Evolutionary conservation across 2,329 filamentous ascomycete genomes (phyloP).

Genomic region (Colletotrichum camelliae): DNA sequence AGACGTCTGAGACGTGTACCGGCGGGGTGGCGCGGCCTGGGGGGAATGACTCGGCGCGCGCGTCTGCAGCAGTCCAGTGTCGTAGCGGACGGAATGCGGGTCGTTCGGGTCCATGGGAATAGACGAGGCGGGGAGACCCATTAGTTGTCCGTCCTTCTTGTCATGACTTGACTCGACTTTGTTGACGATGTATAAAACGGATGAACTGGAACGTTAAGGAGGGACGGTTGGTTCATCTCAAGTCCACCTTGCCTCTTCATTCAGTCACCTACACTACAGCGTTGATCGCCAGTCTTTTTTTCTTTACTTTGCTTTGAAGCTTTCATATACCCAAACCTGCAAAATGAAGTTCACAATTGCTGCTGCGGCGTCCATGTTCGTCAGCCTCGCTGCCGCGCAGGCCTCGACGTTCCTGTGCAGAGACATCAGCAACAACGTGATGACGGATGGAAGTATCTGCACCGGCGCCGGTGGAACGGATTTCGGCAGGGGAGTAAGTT

Average conservation of each 20-base stretch:
- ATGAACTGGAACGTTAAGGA: not conserved
- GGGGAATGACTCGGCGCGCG: not conserved
- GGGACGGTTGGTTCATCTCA: not conserved
- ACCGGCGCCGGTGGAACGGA: not conserved
- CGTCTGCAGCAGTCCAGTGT: not conserved
- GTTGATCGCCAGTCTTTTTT: not conserved
- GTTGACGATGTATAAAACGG: not conserved
- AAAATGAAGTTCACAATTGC: constrained; percentile 1
- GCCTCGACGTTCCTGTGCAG: not conserved
- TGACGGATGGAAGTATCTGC: not conserved
- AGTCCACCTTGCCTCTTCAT: not conserved
- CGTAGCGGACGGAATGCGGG: not conserved
- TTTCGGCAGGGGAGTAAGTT: constrained; percentile 4
- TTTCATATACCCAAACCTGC: not conserved
- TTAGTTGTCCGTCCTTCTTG: not conserved
- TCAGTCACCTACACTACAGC: not conserved
- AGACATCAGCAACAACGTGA: not conserved
- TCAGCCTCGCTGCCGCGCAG: not conserved
- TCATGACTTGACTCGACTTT: not conserved
- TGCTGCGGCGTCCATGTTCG: not conserved
- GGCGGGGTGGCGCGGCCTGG: not conserved
- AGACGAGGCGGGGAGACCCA: not conserved
- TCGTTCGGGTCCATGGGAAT: not conserved
- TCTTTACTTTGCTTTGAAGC: not conserved
- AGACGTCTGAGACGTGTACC: constrained; percentile 6